These are phyloP conservation scores for Tetragonia tetragonoides DNA, from an alignment of 148 eudicot species.

Conservation along the genomic window DNA sequence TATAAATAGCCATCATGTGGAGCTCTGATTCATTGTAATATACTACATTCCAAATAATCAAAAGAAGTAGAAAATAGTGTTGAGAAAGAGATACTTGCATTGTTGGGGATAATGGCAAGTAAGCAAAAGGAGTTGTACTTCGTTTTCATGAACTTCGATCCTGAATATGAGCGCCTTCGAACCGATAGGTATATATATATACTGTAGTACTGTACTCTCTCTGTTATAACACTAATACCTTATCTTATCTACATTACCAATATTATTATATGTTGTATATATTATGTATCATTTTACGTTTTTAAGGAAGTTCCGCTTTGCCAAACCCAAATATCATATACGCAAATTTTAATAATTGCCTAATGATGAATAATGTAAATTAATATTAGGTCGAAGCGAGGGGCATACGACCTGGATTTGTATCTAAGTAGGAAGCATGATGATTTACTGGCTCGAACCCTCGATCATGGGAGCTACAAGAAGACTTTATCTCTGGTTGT, in stretches of 20 bases:
- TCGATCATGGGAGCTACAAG: slow-evolving; percentile 55
- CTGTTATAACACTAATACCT: no score
- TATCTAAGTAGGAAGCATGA: slow-evolving; percentile 79
- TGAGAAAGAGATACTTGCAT: not conserved
- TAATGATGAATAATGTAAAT: no score
- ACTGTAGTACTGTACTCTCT: no score
- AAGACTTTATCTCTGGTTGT: slow-evolving; percentile 74
- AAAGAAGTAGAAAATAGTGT: not conserved
- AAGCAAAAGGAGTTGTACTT: slow-evolving; percentile 49
- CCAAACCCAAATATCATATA: no score
- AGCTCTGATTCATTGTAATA: slow-evolving; percentile 18
- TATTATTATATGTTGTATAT: no score
- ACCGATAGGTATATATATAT: slow-evolving; percentile 41
- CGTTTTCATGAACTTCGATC: slow-evolving; percentile 85
- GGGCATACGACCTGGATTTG: slow-evolving; percentile 60
- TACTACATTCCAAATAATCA: not conserved
- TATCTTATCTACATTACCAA: no score
- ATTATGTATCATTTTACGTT: no score
- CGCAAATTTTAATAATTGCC: no score
- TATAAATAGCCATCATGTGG: slow-evolving; percentile 31
- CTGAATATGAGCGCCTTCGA: slow-evolving; percentile 81
- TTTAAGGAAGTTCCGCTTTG: no score
- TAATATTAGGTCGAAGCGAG: slow-evolving; percentile 56
- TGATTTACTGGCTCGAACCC: slow-evolving; percentile 53
- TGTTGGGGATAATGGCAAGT: slow-evolving; percentile 36